A percentile compares a stretch with the other conserved stretches of the same genome.
phyloP scores from a whole-genome alignment of 192 early-diverging fungal species.

The Martensiomyces pterosporus region DNA sequence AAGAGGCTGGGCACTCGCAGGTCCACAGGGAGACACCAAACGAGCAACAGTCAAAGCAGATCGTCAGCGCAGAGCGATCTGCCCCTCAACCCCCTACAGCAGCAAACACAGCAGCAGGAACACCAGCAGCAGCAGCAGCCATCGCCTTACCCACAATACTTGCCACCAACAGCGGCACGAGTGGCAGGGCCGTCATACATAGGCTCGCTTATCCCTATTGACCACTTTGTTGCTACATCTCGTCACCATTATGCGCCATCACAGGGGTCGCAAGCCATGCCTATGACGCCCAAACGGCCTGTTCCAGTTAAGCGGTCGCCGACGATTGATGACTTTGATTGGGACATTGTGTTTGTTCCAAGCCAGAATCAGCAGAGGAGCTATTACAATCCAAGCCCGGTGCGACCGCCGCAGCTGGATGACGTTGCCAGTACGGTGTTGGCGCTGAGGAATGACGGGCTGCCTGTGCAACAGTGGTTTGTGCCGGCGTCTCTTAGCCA shows the following conservation, averaged over 20 bases:
- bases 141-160: no score
- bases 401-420: neutral
- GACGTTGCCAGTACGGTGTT: slow-evolving; percentile 16
- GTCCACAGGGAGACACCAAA: no score
- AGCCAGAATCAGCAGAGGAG: slow-evolving; percentile 2
- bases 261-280: no score
- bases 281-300: no score
- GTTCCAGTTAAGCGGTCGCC: slow-evolving; percentile 17
- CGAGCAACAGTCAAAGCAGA: no score
- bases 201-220: no score
- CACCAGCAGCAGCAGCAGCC: neutral
- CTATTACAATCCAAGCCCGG: no score
- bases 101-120: neutral
- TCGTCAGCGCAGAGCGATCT: no score
- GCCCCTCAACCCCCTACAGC: neutral
- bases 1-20: slow-evolving; percentile 28
- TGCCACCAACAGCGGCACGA: no score
- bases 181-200: no score
- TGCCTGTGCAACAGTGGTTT: slow-evolving; percentile 37
- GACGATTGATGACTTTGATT: slow-evolving; percentile 24
- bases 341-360: slow-evolving; percentile 32
- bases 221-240: no score
- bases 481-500: slow-evolving; percentile 16
- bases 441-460: slow-evolving; percentile 35
- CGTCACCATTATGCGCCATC: no score